These are phyloP conservation scores for Serendipita indica DNA, from an alignment of 768 basidiomycete genomes.

Conservation along the genomic window DNA sequence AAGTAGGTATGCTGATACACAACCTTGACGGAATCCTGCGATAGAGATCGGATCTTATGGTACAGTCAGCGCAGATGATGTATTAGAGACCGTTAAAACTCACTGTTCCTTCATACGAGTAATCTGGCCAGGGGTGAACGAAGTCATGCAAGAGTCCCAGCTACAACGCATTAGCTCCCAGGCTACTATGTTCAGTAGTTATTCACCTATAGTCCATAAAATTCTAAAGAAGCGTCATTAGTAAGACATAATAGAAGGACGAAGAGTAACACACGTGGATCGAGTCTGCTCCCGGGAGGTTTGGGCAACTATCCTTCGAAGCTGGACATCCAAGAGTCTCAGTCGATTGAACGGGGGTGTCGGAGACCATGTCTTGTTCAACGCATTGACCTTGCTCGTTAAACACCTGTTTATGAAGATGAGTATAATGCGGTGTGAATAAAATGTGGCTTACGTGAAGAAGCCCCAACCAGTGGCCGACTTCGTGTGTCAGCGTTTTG, in stretches of 20 bases:
- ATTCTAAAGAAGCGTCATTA: slow-evolving; percentile 1
- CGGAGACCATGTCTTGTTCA: neutral
- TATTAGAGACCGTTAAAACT: neutral
- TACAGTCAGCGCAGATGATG: neutral
- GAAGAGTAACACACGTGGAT: neutral
- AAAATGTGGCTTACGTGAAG: neutral
- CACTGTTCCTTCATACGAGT: slow-evolving; percentile 14
- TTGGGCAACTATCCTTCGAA: neutral
- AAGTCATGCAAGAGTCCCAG: slow-evolving; percentile 18
- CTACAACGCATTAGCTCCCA: no score
- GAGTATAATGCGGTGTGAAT: neutral
- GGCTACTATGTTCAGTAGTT: no score
- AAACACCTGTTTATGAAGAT: neutral
- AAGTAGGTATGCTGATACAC: neutral
- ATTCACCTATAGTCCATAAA: slow-evolving; percentile 27
- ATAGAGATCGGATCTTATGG: neutral
- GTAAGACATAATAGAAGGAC: neutral
- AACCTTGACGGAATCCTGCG: neutral
- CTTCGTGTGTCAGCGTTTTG: slow-evolving; percentile 14
- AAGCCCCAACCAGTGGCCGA: slow-evolving; percentile 17
- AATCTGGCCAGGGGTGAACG: slow-evolving; percentile 23
- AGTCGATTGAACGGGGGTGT: neutral
- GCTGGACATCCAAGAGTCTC: neutral
- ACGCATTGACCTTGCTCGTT: neutral
- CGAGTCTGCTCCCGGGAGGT: neutral